phyloP scores from a whole-genome alignment of 225 moss, liverwort and hornwort species.

The Asterella californica region DNA sequence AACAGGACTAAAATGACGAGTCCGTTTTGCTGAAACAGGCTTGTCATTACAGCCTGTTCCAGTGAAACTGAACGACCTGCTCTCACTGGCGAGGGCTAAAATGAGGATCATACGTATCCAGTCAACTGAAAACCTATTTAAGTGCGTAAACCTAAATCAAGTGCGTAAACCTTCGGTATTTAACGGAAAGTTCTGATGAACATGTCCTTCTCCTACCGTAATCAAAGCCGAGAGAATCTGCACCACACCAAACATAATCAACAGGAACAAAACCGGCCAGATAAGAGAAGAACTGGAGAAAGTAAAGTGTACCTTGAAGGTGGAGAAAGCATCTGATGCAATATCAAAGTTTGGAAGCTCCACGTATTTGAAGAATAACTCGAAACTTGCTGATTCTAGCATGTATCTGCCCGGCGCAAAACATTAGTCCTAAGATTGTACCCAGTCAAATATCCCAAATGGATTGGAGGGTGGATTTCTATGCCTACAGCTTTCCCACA shows the following conservation, averaged over 20 bases:
- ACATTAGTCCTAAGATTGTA: neutral
- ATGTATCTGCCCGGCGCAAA: constrained; percentile 48
- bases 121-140: neutral
- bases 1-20: no score
- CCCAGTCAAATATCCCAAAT: neutral
- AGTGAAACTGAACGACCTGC: no score
- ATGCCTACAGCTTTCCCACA: neutral
- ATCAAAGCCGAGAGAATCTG: neutral
- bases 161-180: neutral
- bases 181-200: neutral
- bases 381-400: constrained; percentile 96
- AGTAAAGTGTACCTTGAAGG: constrained; percentile 57
- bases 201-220: neutral
- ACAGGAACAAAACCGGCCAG: neutral
- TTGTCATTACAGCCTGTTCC: neutral
- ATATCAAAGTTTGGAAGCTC: constrained; percentile 94
- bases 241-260: neutral
- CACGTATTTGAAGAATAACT: constrained; percentile 96
- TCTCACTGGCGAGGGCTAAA: no score
- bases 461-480: neutral
- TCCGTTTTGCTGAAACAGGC: no score
- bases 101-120: no score
- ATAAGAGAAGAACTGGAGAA: neutral
- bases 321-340: constrained; percentile 93
- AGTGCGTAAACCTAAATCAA: neutral